These are phyloP conservation scores for Kwoniella shandongensis DNA, from an alignment of 768 basidiomycete genomes.

Conservation along the genomic window DNA sequence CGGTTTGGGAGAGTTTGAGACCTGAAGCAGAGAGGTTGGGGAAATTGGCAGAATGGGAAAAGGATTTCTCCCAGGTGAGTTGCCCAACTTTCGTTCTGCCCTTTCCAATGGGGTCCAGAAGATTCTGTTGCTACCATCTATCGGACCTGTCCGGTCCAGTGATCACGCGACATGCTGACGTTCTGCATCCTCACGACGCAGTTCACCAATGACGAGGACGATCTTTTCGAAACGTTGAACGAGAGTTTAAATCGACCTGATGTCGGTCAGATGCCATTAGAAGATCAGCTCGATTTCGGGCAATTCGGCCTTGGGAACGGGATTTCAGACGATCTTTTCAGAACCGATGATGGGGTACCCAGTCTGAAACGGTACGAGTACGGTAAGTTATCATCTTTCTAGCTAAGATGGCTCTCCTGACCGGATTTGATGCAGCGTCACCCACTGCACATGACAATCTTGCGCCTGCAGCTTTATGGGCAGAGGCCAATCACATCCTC, in stretches of 20 bases:
- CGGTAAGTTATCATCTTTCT: constrained; percentile 59
- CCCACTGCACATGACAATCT: constrained; percentile 5
- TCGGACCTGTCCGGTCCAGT: background rate
- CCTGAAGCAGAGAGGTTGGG: constrained; percentile 49
- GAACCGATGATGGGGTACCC: constrained; percentile 67
- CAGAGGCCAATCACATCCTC: constrained; percentile 72
- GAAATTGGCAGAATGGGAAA: constrained; percentile 52
- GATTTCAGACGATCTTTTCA: background rate
- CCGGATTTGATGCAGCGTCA: constrained; percentile 1
- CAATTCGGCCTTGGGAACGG: background rate
- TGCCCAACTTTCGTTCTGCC: background rate
- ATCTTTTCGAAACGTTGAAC: constrained; percentile 48
- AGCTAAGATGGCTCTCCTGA: background rate
- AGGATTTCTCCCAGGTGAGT: constrained; percentile 50
- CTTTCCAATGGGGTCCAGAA: too few species aligned
- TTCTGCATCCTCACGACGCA: background rate
- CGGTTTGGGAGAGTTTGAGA: constrained; percentile 51
- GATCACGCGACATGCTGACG: too few species aligned
- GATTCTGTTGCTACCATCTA: background rate
- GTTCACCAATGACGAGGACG: constrained; percentile 51
- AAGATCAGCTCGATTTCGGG: constrained; percentile 20
- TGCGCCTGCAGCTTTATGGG: constrained; percentile 15
- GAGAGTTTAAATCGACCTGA: constrained; percentile 41
- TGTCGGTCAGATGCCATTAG: constrained; percentile 31
- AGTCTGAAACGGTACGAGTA: constrained; percentile 71